Evolutionary conservation across 2,329 filamentous ascomycete species (phyloP).

Genomic region (Trichoderma afroharzianum): DNA sequence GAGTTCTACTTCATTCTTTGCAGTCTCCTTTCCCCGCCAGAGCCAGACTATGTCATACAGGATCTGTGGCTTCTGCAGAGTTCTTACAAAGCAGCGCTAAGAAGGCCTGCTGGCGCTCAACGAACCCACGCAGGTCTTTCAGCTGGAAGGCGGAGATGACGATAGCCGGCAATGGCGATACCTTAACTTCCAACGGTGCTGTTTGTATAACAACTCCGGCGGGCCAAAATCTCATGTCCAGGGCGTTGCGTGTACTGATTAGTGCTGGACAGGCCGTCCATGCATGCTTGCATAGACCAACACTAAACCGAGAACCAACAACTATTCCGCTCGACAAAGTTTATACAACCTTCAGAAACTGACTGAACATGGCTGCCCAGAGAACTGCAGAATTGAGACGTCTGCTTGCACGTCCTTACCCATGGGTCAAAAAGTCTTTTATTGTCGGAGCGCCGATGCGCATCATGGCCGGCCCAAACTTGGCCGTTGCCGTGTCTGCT

Average conservation of each 20-base stretch:
- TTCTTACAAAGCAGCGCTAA: background rate
- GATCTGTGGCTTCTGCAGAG: background rate
- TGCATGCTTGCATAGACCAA: background rate
- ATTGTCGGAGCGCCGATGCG: conserved; percentile 67
- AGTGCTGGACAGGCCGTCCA: background rate
- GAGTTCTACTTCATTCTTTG: background rate
- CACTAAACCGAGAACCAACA: background rate
- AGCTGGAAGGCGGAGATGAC: background rate
- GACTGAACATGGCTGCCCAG: conserved; percentile 6
- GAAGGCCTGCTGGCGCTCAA: background rate
- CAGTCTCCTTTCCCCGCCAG: background rate
- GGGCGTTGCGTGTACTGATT: background rate
- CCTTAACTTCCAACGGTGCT: background rate
- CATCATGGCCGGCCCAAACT: conserved; percentile 50
- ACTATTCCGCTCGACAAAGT: background rate
- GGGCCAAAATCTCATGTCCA: background rate
- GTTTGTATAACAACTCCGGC: background rate
- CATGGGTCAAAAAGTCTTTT: conserved; percentile 41
- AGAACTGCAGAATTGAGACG: background rate
- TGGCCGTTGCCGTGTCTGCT: conserved; percentile 63
- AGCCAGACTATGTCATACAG: background rate
- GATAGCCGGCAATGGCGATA: background rate
- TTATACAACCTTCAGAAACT: background rate
- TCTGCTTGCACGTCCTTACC: conserved; percentile 21
- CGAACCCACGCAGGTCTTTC: background rate